Percentiles rank a stretch among this genome's conserved stretches.
Conservation (phyloP, 225 moss, liverwort and hornwort genomes). For the Pseudoscleropodium purum region DNA sequence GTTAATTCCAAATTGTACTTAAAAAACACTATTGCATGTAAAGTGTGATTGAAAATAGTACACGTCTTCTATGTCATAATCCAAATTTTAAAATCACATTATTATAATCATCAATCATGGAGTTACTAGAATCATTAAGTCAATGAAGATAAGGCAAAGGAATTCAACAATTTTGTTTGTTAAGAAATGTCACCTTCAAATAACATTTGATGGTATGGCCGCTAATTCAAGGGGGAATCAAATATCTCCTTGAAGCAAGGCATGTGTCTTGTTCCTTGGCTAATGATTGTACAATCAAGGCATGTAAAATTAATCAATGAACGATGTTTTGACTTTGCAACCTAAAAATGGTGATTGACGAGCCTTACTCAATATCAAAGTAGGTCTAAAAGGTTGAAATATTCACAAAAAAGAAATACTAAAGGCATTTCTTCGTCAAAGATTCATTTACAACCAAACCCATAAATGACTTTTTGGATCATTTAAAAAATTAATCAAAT, state of each 20-base stretch:
- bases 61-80: rapidly evolving
- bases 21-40: neutral
- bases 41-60: neutral
- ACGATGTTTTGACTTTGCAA: neutral
- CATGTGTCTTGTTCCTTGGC: rapidly evolving
- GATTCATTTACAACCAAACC: neutral
- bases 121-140: rapidly evolving
- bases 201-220: rapidly evolving
- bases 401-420: neutral
- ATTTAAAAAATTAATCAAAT: neutral
- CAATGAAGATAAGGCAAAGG: neutral
- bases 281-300: rapidly evolving
- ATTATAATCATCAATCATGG: neutral
- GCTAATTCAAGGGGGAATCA: neutral
- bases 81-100: rapidly evolving
- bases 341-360: no score
- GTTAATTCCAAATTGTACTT: neutral
- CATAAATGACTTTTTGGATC: rapidly evolving
- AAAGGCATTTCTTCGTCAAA: neutral
- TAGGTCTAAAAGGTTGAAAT: rapidly evolving
- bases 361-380: neutral
- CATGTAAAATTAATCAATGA: neutral
- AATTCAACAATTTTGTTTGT: neutral
- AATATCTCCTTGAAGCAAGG: rapidly evolving
- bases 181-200: neutral